These are phyloP conservation scores for Amanita exitialis DNA, from an alignment of 768 basidiomycete genomes.

Conservation along the genomic window DNA sequence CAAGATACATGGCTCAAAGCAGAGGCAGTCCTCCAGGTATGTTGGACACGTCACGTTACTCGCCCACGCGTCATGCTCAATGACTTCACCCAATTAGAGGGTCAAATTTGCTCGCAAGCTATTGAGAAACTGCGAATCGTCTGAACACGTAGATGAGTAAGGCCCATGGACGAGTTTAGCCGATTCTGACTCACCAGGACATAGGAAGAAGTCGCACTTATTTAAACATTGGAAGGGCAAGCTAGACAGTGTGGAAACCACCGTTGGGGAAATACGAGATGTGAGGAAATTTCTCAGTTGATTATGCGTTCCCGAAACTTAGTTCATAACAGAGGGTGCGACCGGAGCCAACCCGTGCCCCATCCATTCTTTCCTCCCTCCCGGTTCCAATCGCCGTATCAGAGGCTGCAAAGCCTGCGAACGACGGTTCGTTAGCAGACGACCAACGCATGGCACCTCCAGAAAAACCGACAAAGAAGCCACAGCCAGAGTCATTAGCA, in stretches of 20 bases:
- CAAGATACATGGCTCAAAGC: slow-evolving; percentile 43
- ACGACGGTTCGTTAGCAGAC: slow-evolving; percentile 12
- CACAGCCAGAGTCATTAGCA: slow-evolving; percentile 3
- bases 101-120: slow-evolving; percentile 48
- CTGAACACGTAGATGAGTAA: slow-evolving; percentile 35
- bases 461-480: background rate
- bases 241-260: slow-evolving; percentile 45
- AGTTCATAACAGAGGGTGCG: slow-evolving; percentile 25
- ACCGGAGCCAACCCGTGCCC: slow-evolving; percentile 28
- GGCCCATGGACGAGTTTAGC: slow-evolving; percentile 9
- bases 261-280: slow-evolving; percentile 41
- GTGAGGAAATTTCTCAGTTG: slow-evolving; percentile 21
- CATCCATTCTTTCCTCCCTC: slow-evolving; percentile 43
- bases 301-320: background rate
- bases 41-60: slow-evolving; percentile 7
- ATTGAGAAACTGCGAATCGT: slow-evolving; percentile 46
- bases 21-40: slow-evolving; percentile 46
- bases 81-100: slow-evolving; percentile 17
- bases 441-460: slow-evolving; percentile 11
- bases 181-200: background rate
- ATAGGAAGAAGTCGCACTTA: slow-evolving; percentile 31
- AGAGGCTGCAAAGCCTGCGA: slow-evolving; percentile 7
- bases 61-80: background rate
- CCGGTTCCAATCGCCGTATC: slow-evolving; percentile 26
- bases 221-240: slow-evolving; percentile 37